These are phyloP conservation scores for Immersiella caudata DNA, from an alignment of 495 filamentous ascomycete genomes.

Conservation along the genomic window DNA sequence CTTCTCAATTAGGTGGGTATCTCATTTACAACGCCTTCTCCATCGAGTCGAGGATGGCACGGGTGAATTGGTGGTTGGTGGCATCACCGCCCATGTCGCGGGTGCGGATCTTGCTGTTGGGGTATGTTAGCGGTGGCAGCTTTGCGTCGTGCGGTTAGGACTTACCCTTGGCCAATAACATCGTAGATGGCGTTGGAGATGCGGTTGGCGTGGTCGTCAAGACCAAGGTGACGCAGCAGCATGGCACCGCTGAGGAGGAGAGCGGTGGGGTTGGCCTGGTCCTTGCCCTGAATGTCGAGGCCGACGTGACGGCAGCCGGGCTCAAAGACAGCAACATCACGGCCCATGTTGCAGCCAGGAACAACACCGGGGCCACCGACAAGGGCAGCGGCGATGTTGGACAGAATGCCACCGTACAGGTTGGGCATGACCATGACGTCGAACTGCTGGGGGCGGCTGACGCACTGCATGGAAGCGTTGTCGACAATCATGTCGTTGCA, in stretches of 20 bases:
- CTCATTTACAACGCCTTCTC: slow-evolving; percentile 53
- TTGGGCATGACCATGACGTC: slow-evolving; percentile 99
- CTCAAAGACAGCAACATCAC: slow-evolving; percentile 97
- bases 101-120: slow-evolving; percentile 73
- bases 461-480: slow-evolving; percentile 99
- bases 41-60: slow-evolving; percentile 92
- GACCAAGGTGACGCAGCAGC: slow-evolving; percentile 92
- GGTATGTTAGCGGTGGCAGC: slow-evolving; percentile 35
- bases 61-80: slow-evolving; percentile 92
- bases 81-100: slow-evolving; percentile 91
- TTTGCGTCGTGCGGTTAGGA: slow-evolving; percentile 25
- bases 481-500: slow-evolving; percentile 99
- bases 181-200: slow-evolving; percentile 97
- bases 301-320: slow-evolving; percentile 98
- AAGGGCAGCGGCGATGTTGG: slow-evolving; percentile 98
- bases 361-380: slow-evolving; percentile 97
- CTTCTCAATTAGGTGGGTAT: slow-evolving; percentile 15
- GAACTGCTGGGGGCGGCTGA: slow-evolving; percentile 93
- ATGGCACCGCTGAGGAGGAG: slow-evolving; percentile 93
- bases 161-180: slow-evolving; percentile 92
- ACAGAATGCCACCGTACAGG: slow-evolving; percentile 97
- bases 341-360: slow-evolving; percentile 98
- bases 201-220: slow-evolving; percentile 96
- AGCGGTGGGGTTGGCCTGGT: slow-evolving; percentile 97
- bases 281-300: slow-evolving; percentile 97